A percentile compares a stretch with the other conserved stretches of the same genome.
phyloP scores from a whole-genome alignment of 1,139 yeast species.

The Petasospora fabianii region DNA sequence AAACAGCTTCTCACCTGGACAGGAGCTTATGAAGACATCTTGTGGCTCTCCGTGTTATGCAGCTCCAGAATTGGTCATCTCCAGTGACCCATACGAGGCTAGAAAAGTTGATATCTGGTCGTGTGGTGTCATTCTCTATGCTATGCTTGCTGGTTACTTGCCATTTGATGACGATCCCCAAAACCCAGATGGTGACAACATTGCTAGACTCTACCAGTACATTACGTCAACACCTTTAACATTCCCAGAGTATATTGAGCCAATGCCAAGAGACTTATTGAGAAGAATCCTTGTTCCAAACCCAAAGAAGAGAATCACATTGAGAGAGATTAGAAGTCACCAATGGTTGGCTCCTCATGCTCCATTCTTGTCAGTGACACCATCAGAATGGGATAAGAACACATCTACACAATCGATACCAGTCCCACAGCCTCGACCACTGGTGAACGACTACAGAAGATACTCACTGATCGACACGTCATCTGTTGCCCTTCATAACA shows the following conservation, averaged over 20 bases:
- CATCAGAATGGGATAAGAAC: conserved; percentile 80
- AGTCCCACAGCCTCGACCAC: conserved; percentile 8
- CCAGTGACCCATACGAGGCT: conserved; percentile 87
- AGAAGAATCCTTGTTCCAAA: conserved; percentile 82
- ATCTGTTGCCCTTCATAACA: conserved; percentile 23
- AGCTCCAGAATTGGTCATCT: conserved; percentile 92
- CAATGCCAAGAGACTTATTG: conserved; percentile 86
- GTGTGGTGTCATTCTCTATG: conserved; percentile 89
- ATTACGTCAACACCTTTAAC: conserved; percentile 89
- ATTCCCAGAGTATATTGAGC: conserved; percentile 90
- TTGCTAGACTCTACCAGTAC: conserved; percentile 84
- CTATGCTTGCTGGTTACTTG: conserved; percentile 94
- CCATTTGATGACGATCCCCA: conserved; percentile 98
- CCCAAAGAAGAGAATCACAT: conserved; percentile 71
- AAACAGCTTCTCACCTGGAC: conserved; percentile 67
- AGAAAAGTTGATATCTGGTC: conserved; percentile 96
- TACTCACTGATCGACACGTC: conserved; percentile 40
- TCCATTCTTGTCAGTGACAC: conserved; percentile 76
- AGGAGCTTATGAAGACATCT: conserved; percentile 87
- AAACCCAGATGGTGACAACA: conserved; percentile 94
- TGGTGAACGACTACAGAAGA: conserved; percentile 33
- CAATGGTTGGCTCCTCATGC: conserved; percentile 85
- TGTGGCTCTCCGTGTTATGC: conserved; percentile 99
- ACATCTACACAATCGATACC: conserved; percentile 5
- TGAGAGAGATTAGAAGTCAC: conserved; percentile 72